Evolutionary conservation across 768 basidiomycete genomes (phyloP).

Genomic region (Kwoniella newhampshirensis): DNA sequence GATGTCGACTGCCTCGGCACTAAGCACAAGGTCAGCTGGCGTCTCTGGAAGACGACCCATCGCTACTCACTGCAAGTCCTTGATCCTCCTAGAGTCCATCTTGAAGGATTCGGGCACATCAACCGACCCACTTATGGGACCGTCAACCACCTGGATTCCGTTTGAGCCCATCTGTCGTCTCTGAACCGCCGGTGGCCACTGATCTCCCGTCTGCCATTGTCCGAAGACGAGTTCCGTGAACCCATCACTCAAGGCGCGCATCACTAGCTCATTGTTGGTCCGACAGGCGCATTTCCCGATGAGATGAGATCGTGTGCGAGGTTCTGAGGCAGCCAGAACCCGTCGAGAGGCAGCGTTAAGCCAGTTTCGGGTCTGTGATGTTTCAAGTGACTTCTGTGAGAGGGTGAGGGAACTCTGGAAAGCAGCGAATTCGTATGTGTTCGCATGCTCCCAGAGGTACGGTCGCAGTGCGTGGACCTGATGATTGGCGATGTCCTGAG

Average conservation of each 20-base stretch:
- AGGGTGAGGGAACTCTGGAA: slow-evolving; percentile 61
- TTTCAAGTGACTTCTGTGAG: slow-evolving; percentile 23
- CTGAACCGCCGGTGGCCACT: slow-evolving; percentile 52
- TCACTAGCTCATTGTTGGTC: slow-evolving; percentile 30
- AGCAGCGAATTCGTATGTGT: slow-evolving; percentile 73
- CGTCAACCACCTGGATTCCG: slow-evolving; percentile 43
- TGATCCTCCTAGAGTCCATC: slow-evolving; percentile 36
- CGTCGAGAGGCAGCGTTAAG: slow-evolving; percentile 58
- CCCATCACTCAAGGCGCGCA: slow-evolving; percentile 36
- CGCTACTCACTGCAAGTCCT: slow-evolving; percentile 31
- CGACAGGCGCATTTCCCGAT: slow-evolving; percentile 55
- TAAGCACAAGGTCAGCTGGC: slow-evolving; percentile 71
- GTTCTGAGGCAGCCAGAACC: slow-evolving; percentile 10
- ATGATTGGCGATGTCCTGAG: slow-evolving; percentile 91
- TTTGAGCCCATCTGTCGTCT: slow-evolving; percentile 20
- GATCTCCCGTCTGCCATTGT: slow-evolving; percentile 13
- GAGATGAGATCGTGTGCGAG: slow-evolving; percentile 53
- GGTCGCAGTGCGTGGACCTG: slow-evolving; percentile 89
- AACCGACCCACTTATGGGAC: slow-evolving; percentile 18
- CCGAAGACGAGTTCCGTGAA: slow-evolving; percentile 64
- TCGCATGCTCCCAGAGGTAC: slow-evolving; percentile 76
- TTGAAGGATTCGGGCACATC: slow-evolving; percentile 48
- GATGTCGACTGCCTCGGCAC: slow-evolving; percentile 71
- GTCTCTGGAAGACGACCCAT: slow-evolving; percentile 32
- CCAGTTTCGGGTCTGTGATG: slow-evolving; percentile 64